Evolutionary conservation across 345 rosid species (phyloP), one percentile per base, ranked within the genome.

Genomic region (Excoecaria cochinchinensis): DNA sequence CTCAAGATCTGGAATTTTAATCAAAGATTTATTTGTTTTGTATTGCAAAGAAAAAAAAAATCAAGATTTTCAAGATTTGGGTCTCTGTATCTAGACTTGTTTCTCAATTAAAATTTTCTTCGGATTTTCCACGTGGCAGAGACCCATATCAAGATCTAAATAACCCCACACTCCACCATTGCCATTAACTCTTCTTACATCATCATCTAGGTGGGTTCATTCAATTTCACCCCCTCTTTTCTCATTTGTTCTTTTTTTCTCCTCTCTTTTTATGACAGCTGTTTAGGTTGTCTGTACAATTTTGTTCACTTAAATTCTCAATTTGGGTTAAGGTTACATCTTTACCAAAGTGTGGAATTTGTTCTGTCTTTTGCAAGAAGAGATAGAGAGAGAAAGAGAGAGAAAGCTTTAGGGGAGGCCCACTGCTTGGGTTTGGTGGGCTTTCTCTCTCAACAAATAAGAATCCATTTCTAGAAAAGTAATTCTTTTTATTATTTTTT

Each of bases 351-450:
- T 62, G 31, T 31, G 31, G 17, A 46, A 47, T 38, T 60, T 40
- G 62, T 46, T 76, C 62, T 16, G 31, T 31, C 31, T 2, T 2
- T 21, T 9, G 48, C 40, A 53, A 48, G 14, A 10, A n/a, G 31
- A 31, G 71, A 14, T 17, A 24, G 36, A 57, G 61, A 57, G 21
- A 53, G 46, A n/a, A 36, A 31, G 70, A 13, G n/a, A 24, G 62
- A 58, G 36, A 58, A n/a, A 21, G 9, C 19, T n/a, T 9, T 21
- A 7, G 10, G 62, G 81, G 73, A 77, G 86, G 89, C 85, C 87
- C 88, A 81, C 87, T 56, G 39, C 22, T 69, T 14, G 78, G 86
- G 86, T 83, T 85, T 79, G 90, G 89, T 86, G 89, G 90, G 85
- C 85, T 82, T 74, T 76, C 69, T 76, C 69, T 76, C 58, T 52